Evolutionary conservation across 31 red algal genomes (phyloP).

Genomic region (Odonthalia washingtoniensis): DNA sequence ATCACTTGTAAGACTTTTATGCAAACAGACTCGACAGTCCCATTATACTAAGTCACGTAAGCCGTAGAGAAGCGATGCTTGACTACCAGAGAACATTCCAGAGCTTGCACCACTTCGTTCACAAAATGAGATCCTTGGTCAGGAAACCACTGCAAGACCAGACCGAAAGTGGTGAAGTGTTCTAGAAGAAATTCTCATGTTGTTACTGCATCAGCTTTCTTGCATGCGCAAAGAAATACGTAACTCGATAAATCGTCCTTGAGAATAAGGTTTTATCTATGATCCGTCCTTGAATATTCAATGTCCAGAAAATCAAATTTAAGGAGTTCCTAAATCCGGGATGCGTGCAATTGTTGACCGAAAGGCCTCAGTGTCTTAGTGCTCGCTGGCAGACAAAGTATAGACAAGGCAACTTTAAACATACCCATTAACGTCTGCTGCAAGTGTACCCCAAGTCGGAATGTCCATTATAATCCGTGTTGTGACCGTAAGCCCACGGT

Average conservation of each 20-base stretch:
- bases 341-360: slow-evolving; percentile 23
- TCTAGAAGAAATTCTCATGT: background rate
- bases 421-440: slow-evolving; percentile 30
- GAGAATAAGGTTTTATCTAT: slow-evolving; percentile 14
- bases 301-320: slow-evolving; percentile 53
- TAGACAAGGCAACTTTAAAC: slow-evolving; percentile 39
- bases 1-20: background rate
- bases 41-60: background rate
- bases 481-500: slow-evolving; percentile 10
- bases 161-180: slow-evolving; percentile 25
- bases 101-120: background rate
- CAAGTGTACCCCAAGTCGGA: slow-evolving; percentile 23
- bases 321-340: background rate
- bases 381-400: slow-evolving; percentile 29
- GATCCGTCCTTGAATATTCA: background rate
- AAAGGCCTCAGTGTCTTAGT: slow-evolving; percentile 18
- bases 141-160: slow-evolving; percentile 5
- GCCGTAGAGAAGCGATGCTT: background rate
- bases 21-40: background rate
- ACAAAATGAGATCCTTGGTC: background rate
- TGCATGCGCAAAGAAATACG: background rate
- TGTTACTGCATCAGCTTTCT: slow-evolving; percentile 6
- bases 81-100: background rate
- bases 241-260: slow-evolving; percentile 24
- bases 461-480: slow-evolving; percentile 1